Base-by-base conservation (phyloP, 2,329 filamentous ascomycete species). In the Rhynchosporium secalis region DNA sequence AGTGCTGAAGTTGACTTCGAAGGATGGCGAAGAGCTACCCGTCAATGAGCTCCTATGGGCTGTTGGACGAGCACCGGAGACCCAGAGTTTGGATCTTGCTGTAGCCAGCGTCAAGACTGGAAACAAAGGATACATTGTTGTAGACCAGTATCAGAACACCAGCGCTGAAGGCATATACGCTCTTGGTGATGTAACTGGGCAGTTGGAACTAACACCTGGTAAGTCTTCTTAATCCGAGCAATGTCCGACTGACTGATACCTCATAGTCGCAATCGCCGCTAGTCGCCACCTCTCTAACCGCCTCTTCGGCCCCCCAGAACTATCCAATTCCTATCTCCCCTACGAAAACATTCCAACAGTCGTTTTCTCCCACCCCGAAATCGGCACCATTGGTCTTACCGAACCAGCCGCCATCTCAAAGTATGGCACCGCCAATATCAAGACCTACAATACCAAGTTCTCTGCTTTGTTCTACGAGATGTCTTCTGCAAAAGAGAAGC, bases 381-480 rank as follows among this genome's bases (percentile, higher is more conserved):
- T 94, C 61, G 92, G 91, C 72, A 85, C 84, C 64, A 88, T 96
- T 69, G 91, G 91, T 12, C 77, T 96, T 65, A 91, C 90, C 1
- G 91, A 96, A 78, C 91, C 91, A 1, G 78, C 92, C 73, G 91
- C 91, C 8, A 79, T 87, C 48, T 81, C 86, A 71, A 85, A 88
- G 76, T 92, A 86, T 72, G 89, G 90, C 73, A 83, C 86, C 74
- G 85, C 89, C 59, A 84, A 86, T 71, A 79, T 96, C 76, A 95
- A 91, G 78, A 75, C 95, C 61, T 96, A 96, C 82, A 87, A 87
- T 77, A 88, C 89, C 10, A 83, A 79, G 74, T 96, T 96, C 78
- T 90, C 87, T 7, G 90, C 86, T 72, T 90, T 96, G 89, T 96
- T 92, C 81, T 96, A 93, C 76, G 83, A 88, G 68, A 92, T 96